Evolutionary conservation across 2,329 filamentous ascomycete species (phyloP).

Genomic region (Aspergillus ochraceoroseus): DNA sequence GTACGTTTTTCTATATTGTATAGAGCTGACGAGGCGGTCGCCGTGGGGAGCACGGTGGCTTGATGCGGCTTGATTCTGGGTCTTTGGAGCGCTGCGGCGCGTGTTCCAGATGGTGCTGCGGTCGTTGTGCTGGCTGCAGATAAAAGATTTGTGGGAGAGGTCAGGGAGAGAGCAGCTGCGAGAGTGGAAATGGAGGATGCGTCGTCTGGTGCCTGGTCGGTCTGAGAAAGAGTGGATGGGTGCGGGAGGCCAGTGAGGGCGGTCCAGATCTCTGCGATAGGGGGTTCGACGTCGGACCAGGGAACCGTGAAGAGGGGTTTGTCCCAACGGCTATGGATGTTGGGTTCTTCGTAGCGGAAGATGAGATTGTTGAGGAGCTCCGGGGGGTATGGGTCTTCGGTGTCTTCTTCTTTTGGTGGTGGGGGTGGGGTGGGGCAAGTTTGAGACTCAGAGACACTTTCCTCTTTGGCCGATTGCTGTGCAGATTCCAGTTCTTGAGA

Average conservation of each 20-base stretch:
- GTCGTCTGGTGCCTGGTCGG: conserved; percentile 2
- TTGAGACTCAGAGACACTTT: conserved; percentile 9
- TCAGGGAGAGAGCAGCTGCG: conserved; percentile 19
- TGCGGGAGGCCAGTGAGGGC: conserved; percentile 45
- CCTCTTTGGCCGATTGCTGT: conserved; percentile 5
- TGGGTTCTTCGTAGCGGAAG: conserved; percentile 64
- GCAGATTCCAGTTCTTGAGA: conserved; percentile 3
- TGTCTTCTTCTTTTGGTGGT: conserved; percentile 12
- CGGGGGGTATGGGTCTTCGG: conserved; percentile 46
- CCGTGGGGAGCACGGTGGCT: conserved; percentile 41
- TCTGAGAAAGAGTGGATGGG: conserved; percentile 19
- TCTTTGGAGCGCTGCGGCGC: conserved; percentile 13
- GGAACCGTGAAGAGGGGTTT: conserved; percentile 61
- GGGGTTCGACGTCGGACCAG: conserved; percentile 52
- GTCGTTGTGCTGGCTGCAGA: conserved; percentile 27
- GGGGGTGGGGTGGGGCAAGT: not conserved
- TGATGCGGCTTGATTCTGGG: conserved; percentile 40
- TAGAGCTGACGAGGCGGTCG: conserved; percentile 40
- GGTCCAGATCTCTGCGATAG: conserved; percentile 58
- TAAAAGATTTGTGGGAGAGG: conserved; percentile 22
- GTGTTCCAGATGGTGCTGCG: conserved; percentile 19
- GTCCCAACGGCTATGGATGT: conserved; percentile 61
- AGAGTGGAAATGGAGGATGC: conserved; percentile 13
- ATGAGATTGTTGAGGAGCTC: conserved; percentile 60
- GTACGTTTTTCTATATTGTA: conserved; percentile 44